phyloP scores from a whole-genome alignment of 768 basidiomycete species.

The Hygrophorus pudorinus region DNA sequence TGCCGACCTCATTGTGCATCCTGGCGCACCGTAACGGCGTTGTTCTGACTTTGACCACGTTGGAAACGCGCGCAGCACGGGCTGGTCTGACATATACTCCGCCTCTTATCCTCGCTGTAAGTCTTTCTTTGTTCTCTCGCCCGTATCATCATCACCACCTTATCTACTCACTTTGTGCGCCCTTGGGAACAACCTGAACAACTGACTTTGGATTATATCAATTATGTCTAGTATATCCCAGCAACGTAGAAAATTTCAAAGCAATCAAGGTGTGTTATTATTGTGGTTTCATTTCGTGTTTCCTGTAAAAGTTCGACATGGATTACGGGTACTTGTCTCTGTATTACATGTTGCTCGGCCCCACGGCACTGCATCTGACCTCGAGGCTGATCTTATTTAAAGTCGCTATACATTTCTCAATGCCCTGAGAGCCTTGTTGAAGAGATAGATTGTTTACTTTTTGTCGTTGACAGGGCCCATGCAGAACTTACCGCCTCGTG shows the following conservation, averaged over 20 bases:
- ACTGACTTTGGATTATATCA: neutral
- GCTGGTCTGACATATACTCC: conserved; percentile 17
- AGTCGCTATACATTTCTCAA: neutral
- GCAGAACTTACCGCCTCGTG: conserved; percentile 31
- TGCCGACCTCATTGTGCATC: conserved; percentile 44
- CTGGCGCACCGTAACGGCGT: conserved; percentile 23
- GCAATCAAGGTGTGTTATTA: conserved; percentile 3
- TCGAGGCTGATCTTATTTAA: neutral
- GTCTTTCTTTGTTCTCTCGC: conserved; percentile 15
- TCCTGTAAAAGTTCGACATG: neutral
- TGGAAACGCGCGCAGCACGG: conserved; percentile 41
- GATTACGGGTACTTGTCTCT: neutral
- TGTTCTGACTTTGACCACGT: conserved; percentile 44
- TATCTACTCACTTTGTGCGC: neutral
- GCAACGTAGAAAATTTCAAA: conserved; percentile 5
- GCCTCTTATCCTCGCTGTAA: conserved; percentile 19
- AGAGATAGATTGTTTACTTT: conserved; percentile 2
- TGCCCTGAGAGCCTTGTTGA: conserved; percentile 10
- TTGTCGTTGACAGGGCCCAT: conserved; percentile 23
- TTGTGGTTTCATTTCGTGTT: neutral
- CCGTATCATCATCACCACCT: conserved; percentile 6
- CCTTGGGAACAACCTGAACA: neutral
- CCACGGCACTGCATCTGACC: neutral
- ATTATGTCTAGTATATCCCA: conserved; percentile 2
- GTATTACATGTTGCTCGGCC: no score